These are phyloP conservation scores for Mortierella antarctica DNA, from an alignment of 192 early-diverging fungal species.

Conservation along the genomic window DNA sequence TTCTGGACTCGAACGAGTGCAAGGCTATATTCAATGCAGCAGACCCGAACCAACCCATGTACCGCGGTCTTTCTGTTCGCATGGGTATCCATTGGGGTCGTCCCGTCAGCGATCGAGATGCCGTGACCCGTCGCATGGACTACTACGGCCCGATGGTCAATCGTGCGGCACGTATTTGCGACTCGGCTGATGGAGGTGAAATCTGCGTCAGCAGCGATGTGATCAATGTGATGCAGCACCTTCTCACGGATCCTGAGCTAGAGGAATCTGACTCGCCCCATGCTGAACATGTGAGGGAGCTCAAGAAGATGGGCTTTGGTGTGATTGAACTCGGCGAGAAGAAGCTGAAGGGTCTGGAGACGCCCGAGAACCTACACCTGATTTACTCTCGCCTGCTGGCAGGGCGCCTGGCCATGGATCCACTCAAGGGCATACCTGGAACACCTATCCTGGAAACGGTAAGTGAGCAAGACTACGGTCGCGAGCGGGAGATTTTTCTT, in stretches of 20 bases:
- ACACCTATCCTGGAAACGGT: slow-evolving; percentile 19
- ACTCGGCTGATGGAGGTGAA: slow-evolving; percentile 90
- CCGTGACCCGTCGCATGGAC: slow-evolving; percentile 93
- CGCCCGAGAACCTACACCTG: slow-evolving; percentile 82
- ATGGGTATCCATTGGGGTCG: slow-evolving; percentile 95
- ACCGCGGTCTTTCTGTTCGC: slow-evolving; percentile 87
- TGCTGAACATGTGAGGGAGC: slow-evolving; percentile 43
- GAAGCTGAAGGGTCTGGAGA: slow-evolving; percentile 90
- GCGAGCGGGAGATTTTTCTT: background rate
- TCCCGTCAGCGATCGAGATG: slow-evolving; percentile 89
- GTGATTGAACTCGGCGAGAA: slow-evolving; percentile 83
- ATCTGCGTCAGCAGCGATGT: slow-evolving; percentile 90
- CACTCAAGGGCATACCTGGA: slow-evolving; percentile 15
- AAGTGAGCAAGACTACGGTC: slow-evolving; percentile 14
- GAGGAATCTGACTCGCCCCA: slow-evolving; percentile 33
- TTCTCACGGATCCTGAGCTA: slow-evolving; percentile 31
- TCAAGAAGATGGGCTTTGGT: slow-evolving; percentile 76
- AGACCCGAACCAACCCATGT: slow-evolving; percentile 70
- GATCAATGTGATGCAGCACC: slow-evolving; percentile 39
- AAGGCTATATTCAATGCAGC: slow-evolving; percentile 73
- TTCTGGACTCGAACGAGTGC: slow-evolving; percentile 81
- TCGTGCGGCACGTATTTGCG: slow-evolving; percentile 83
- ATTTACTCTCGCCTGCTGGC: slow-evolving; percentile 50
- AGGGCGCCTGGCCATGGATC: slow-evolving; percentile 22
- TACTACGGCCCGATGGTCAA: slow-evolving; percentile 97